phyloP scores from a whole-genome alignment of 768 basidiomycete genomes.

The Lactarius sp. region DNA sequence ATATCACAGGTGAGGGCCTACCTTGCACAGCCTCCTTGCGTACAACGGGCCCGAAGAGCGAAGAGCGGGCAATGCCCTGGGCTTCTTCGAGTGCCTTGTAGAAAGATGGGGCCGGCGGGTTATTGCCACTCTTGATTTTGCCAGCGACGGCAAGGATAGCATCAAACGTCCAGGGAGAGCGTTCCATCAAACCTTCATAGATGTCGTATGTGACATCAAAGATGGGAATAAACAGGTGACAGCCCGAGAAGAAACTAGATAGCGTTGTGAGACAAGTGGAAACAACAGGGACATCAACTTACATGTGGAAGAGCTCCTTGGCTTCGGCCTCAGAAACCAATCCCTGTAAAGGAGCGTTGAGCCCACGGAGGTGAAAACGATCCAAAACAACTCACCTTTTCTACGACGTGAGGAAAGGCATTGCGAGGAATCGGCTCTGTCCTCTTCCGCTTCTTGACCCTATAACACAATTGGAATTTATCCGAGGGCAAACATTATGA shows the following conservation, averaged over 20 bases:
- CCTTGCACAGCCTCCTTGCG: conserved; percentile 94
- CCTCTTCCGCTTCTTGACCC: conserved; percentile 80
- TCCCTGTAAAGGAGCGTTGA: conserved; percentile 45
- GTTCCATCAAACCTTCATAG: conserved; percentile 85
- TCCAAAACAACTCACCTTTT: conserved; percentile 51
- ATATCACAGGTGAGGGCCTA: conserved; percentile 31
- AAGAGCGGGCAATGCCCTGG: conserved; percentile 90
- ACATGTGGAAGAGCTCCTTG: conserved; percentile 90
- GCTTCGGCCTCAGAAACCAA: conserved; percentile 83
- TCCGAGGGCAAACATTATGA: not conserved
- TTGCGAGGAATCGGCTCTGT: conserved; percentile 79
- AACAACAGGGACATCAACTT: conserved; percentile 29
- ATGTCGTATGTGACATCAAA: conserved; percentile 93
- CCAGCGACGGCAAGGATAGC: conserved; percentile 88
- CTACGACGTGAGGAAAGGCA: conserved; percentile 85
- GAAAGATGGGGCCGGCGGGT: conserved; percentile 78
- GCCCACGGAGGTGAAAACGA: conserved; percentile 1
- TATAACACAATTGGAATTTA: conserved; percentile 28
- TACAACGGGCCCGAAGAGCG: conserved; percentile 89
- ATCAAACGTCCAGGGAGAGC: conserved; percentile 94
- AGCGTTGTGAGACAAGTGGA: conserved; percentile 29
- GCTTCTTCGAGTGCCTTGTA: conserved; percentile 92
- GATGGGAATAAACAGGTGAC: conserved; percentile 93
- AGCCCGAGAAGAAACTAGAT: conserved; percentile 86
- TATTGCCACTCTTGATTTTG: conserved; percentile 88